Conservation (phyloP, 2,329 filamentous ascomycete species). For the Diplodia sapinea region DNA sequence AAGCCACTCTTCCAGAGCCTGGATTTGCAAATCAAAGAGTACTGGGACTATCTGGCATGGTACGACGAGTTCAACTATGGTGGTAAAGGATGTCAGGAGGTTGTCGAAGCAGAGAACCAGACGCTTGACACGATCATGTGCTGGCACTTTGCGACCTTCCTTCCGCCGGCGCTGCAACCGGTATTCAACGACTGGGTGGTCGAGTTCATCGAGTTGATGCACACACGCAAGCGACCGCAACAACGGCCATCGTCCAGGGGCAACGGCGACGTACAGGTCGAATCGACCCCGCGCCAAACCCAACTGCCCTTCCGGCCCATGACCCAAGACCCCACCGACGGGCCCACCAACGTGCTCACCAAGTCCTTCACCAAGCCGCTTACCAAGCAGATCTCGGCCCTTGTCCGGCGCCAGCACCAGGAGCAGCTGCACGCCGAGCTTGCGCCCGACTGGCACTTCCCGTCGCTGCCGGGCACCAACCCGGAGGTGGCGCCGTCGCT, state of each 20-base stretch:
- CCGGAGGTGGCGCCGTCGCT: constrained; percentile 49
- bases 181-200: constrained; percentile 92
- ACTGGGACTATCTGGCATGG: constrained; percentile 99
- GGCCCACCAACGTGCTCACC: constrained; percentile 68
- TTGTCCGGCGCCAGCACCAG: constrained; percentile 85
- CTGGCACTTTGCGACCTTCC: constrained; percentile 93
- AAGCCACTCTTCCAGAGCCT: constrained; percentile 97
- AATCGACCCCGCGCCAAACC: constrained; percentile 60
- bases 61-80: constrained; percentile 99
- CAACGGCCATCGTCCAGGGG: constrained; percentile 41
- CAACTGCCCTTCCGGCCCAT: constrained; percentile 65
- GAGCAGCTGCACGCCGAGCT: constrained; percentile 90
- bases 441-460: constrained; percentile 85
- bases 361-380: constrained; percentile 85
- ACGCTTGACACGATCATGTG: constrained; percentile 92
- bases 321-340: constrained; percentile 61
- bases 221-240: constrained; percentile 74
- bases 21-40: constrained; percentile 96
- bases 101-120: constrained; percentile 77
- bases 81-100: constrained; percentile 85
- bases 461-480: constrained; percentile 75
- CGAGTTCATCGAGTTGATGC: constrained; percentile 95
- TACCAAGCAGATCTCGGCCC: constrained; percentile 81
- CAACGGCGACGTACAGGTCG: constrained; percentile 41
- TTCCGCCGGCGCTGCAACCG: constrained; percentile 79